Evolutionary conservation across 495 filamentous ascomycete genomes (phyloP).

Genomic region (Pseudoneurospora amorphoporcata): DNA sequence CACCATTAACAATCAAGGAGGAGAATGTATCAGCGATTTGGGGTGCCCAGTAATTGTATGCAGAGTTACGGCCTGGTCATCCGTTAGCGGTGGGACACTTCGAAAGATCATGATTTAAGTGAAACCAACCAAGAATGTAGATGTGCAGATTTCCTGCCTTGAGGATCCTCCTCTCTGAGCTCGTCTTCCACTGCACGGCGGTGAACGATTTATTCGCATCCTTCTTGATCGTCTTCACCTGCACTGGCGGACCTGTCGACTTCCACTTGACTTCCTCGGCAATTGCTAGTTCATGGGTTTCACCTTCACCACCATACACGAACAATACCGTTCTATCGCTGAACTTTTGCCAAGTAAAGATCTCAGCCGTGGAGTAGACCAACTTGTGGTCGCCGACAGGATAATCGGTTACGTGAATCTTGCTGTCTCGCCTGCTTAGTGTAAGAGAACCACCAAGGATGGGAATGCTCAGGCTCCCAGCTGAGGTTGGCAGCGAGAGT

Average conservation of each 20-base stretch:
- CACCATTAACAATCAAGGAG: conserved; percentile 55
- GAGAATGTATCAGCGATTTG: conserved; percentile 31
- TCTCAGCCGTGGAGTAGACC: conserved; percentile 66
- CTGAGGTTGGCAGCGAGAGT: conserved; percentile 49
- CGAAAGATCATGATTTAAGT: neutral
- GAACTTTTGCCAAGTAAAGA: conserved; percentile 50
- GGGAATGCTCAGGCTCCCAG: conserved; percentile 51
- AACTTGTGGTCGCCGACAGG: conserved; percentile 51
- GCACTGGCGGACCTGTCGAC: conserved; percentile 18
- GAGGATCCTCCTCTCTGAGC: conserved; percentile 25
- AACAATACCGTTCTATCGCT: conserved; percentile 44
- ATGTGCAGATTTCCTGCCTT: conserved; percentile 42
- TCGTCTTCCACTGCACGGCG: conserved; percentile 7
- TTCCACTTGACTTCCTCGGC: conserved; percentile 40
- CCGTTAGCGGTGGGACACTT: neutral
- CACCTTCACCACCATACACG: conserved; percentile 59
- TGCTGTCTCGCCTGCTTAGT: conserved; percentile 64
- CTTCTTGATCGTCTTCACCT: neutral
- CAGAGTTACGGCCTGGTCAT: conserved; percentile 50
- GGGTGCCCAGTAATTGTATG: conserved; percentile 66
- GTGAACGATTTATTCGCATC: neutral
- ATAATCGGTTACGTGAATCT: conserved; percentile 65
- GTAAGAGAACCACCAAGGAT: conserved; percentile 51
- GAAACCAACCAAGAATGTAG: conserved; percentile 34
- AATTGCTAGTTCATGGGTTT: conserved; percentile 60